Evolutionary conservation across 2,329 filamentous ascomycete species (phyloP).

Genomic region (Dothideomycetidae sp.): DNA sequence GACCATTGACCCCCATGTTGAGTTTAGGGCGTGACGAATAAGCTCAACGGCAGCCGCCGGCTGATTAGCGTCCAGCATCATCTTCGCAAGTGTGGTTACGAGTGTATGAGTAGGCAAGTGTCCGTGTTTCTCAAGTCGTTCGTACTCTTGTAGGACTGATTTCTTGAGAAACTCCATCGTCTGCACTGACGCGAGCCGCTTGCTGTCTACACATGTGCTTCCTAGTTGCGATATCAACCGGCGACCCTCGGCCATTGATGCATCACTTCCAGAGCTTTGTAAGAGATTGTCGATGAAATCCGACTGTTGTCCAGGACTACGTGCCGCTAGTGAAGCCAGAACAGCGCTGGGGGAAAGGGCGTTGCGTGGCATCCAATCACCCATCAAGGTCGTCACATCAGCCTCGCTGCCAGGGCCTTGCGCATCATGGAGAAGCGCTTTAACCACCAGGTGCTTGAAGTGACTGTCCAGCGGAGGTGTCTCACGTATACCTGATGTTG

Average conservation of each 20-base stretch:
- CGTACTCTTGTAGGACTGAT: slow-evolving; percentile 2
- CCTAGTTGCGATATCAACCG: background rate
- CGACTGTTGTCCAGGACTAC: background rate
- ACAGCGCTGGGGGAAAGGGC: background rate
- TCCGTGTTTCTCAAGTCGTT: background rate
- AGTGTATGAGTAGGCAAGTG: slow-evolving; percentile 4
- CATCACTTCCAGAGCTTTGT: background rate
- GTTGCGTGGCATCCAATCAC: background rate
- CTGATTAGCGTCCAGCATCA: slow-evolving; percentile 1
- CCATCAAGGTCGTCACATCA: background rate
- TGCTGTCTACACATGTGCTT: background rate
- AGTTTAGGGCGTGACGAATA: slow-evolving; percentile 4
- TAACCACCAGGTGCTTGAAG: background rate
- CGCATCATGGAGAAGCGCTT: background rate
- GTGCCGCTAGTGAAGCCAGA: background rate
- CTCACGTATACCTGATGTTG: too few species aligned
- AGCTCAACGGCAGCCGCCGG: slow-evolving; percentile 5
- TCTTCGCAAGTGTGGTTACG: background rate
- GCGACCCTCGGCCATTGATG: background rate
- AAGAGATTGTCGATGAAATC: background rate
- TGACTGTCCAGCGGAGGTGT: too few species aligned
- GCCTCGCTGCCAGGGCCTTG: background rate
- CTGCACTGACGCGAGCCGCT: background rate
- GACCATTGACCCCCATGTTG: background rate
- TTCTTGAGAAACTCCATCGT: slow-evolving; percentile 1